Evolutionary conservation across 2,329 filamentous ascomycete genomes (phyloP), one percentile per base, ranked within the genome.

Genomic region (Fusarium bactridioides): DNA sequence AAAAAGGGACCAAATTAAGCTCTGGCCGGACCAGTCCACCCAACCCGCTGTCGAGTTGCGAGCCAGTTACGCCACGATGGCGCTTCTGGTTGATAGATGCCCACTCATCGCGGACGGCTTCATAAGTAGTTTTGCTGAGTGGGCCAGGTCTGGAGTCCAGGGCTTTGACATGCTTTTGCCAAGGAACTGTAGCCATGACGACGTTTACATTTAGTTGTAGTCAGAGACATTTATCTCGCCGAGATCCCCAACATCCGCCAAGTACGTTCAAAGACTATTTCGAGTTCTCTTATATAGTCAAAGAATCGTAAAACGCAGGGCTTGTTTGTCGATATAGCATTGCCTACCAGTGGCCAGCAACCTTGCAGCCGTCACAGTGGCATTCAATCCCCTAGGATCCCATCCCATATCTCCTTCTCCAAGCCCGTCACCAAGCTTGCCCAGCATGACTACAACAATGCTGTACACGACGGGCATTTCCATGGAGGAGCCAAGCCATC

Each of bases 381-480:
- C 48, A 56, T 73, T 65, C 53, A 40, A 61, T 45, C 37, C 59
- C 8, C 43, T 37, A 41, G 33, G 35, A 48, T 48, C 31, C 10
- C 37, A 67, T 40, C n/a, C 59, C 37, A n/a, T 41, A 27, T 57
- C 38, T 16, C 43, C 51, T 51, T 38, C 41, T 38, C 38, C 51
- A 31, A 48, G 8, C 35, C 53, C 33, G n/a, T 37, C 43, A 21
- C 23, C 16, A 45, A 50, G 44, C 35, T 64, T 55, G 47, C 37
- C 31, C 44, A 69, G n/a, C 33, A 73, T 73, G 71, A 59, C 71
- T 19, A 74, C 71, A 50, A 73, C 70, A 25, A 74, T 74, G 70
- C 27, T 74, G 27, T 73, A 73, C 44, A 65, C 70, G 43, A 73
- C 66, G 25, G 71, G 70, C 16, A 69, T 61, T 25, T 73, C 71